A percentile compares a stretch with the other conserved stretches of the same genome.
Evolutionary conservation across 495 filamentous ascomycete genomes (phyloP).

Genomic region (Jackrogersella minutella): DNA sequence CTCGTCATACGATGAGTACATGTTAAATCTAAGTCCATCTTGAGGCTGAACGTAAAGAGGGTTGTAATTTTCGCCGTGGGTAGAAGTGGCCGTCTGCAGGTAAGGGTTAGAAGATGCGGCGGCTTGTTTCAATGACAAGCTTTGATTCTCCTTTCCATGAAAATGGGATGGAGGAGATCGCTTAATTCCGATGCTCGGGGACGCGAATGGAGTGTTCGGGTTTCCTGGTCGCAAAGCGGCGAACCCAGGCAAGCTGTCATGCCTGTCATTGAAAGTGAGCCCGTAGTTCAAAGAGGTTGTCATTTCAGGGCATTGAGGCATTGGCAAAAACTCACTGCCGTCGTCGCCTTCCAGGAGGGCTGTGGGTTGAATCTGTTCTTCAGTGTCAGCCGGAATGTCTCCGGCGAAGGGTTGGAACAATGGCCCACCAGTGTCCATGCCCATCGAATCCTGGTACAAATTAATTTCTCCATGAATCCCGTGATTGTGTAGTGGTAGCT

Average conservation of each 20-base stretch:
- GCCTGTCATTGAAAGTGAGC: constrained; percentile 34
- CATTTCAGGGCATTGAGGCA: neutral
- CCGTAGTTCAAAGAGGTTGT: constrained; percentile 4
- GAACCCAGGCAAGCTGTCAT: constrained; percentile 35
- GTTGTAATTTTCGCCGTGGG: constrained; percentile 49
- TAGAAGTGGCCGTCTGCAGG: constrained; percentile 43
- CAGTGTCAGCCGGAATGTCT: constrained; percentile 33
- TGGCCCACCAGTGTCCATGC: constrained; percentile 29
- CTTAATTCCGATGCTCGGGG: constrained; percentile 22
- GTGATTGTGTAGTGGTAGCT: constrained; percentile 36
- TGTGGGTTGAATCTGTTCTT: constrained; percentile 25
- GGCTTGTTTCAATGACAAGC: constrained; percentile 28
- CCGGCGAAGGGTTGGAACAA: constrained; percentile 10
- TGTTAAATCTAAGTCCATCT: constrained; percentile 45
- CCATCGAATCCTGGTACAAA: constrained; percentile 9
- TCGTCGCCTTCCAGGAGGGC: constrained; percentile 23
- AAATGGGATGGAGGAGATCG: constrained; percentile 27
- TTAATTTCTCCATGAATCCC: constrained; percentile 24
- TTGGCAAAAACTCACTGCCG: constrained; percentile 41
- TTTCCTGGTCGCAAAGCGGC: constrained; percentile 42
- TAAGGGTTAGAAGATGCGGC: constrained; percentile 41
- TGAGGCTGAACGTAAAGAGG: constrained; percentile 52
- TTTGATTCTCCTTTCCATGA: constrained; percentile 38
- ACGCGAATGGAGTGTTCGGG: constrained; percentile 41
- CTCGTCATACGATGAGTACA: constrained; percentile 42